These are phyloP conservation scores for Boletus edulis DNA, from an alignment of 768 basidiomycete species.

Conservation along the genomic window DNA sequence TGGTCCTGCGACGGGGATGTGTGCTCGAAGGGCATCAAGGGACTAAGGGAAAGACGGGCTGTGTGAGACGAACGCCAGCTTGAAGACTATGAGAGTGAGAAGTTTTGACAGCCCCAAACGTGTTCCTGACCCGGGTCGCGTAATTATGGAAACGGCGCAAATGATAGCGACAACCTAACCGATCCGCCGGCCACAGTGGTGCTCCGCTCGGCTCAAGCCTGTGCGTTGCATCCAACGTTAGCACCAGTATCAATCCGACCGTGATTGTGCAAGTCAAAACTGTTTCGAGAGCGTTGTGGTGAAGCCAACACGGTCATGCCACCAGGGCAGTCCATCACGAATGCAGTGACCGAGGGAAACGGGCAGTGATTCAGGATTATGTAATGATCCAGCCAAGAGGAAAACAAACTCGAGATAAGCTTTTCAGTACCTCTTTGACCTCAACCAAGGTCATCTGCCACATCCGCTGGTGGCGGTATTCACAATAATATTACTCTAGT, in stretches of 20 bases:
- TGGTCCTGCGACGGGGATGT: background rate
- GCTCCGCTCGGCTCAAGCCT: too few species aligned
- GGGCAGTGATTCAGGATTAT: background rate
- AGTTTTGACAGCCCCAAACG: conserved; percentile 3
- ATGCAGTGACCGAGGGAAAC: background rate
- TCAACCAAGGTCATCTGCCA: too few species aligned
- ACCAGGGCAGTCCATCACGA: background rate
- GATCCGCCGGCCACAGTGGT: background rate
- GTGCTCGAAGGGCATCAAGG: conserved; percentile 21
- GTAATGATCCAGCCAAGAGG: background rate
- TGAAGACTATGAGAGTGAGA: conserved; percentile 10
- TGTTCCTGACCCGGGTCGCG: conserved; percentile 18
- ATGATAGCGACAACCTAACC: background rate
- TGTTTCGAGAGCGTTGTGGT: background rate
- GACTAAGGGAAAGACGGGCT: background rate
- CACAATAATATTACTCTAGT: too few species aligned
- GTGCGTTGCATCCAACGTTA: too few species aligned
- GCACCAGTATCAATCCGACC: too few species aligned
- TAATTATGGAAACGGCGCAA: conserved; percentile 17
- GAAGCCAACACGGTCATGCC: too few species aligned
- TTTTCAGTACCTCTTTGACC: background rate
- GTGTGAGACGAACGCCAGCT: conserved; percentile 10
- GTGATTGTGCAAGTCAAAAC: too few species aligned
- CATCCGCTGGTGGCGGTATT: too few species aligned
- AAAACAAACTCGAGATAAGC: background rate